Base-by-base conservation (phyloP, 768 basidiomycete species). In the Kwoniella mangroviensis region DNA sequence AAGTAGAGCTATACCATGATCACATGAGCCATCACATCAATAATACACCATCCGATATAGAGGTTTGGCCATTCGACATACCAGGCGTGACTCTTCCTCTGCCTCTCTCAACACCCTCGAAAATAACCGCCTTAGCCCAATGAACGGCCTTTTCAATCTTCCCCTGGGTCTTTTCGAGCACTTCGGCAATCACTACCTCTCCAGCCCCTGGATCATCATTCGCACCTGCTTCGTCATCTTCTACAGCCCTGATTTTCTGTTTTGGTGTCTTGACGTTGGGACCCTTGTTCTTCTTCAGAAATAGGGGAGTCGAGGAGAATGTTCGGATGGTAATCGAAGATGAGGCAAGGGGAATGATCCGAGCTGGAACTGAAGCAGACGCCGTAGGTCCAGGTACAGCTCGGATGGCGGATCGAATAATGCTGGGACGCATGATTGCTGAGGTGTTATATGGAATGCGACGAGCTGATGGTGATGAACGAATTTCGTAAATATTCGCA, bases 91-190 rank as follows among this genome's bases (percentile, higher is more conserved):
- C 73, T 42, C 78, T 71, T 9, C 82, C 82, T 57, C 77, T 67
- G 15, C 74, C 77, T 13, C 82, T 63, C 59, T 83, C 81, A 1
- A 83, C 84, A 34, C 83, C 82, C 22, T 84, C 84, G 55, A 76
- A 78, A 11, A 82, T 81, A 21, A 80, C 74, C 5, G 80, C 81
- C 56, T 77, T 79, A 56, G 83, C 84, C 73, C 83, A 83, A 21
- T 79, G 81, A 19, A 84, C 72, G 7, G 82, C 79, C 74, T 84
- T 84, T 63, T 84, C 82, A 75, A 85, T 84, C 72, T 79, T 81
- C 74, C 3, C 68, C 54, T 62, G 65, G 2, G 81, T 78, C 68
- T 84, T 82, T 57, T 80, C 73, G 52, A 78, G 19, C 0, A 70
- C 59, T 12, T 65, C 68, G 1, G 73, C 70, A 5, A 68, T 49